phyloP scores from a whole-genome alignment of 177 flowering plant genomes.

The Telopea speciosissima region DNA sequence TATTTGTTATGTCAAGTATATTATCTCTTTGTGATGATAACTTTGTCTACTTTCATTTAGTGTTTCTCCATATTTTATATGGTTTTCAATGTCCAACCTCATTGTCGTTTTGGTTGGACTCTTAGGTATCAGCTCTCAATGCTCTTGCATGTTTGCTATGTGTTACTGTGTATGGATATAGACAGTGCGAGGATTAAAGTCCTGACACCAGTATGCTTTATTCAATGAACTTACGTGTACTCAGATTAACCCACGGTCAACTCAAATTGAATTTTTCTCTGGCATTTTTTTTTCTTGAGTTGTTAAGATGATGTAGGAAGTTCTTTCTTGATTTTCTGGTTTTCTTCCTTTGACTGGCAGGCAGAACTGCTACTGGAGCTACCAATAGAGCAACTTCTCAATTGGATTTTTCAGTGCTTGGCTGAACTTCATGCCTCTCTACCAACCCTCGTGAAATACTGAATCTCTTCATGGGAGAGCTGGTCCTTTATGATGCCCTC shows the following conservation, averaged over 20 bases:
- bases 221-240: too few relatives aligned
- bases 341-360: slow-evolving; percentile 29
- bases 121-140: too few relatives aligned
- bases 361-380: slow-evolving; percentile 93
- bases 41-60: neutral
- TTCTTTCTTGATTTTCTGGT: neutral
- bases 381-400: slow-evolving; percentile 82
- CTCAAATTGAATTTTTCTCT: neutral
- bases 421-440: slow-evolving; percentile 74
- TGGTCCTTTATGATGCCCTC: neutral
- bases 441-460: slow-evolving; percentile 83
- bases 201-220: too few relatives aligned
- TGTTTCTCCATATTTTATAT: too few relatives aligned
- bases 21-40: neutral
- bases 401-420: slow-evolving; percentile 87
- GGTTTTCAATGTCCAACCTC: neutral
- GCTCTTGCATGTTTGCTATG: neutral
- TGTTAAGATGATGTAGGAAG: neutral
- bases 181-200: too few relatives aligned
- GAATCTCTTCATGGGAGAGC: slow-evolving; percentile 16
- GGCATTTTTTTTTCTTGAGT: too few relatives aligned
- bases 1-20: too few relatives aligned
- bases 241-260: too few relatives aligned
- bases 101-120: too few relatives aligned
- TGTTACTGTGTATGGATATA: too few relatives aligned